Evolutionary conservation across 164 flowering plant species (phyloP), one percentile per base, ranked within the genome.

Genomic region (Dillenia suffruticosa): DNA sequence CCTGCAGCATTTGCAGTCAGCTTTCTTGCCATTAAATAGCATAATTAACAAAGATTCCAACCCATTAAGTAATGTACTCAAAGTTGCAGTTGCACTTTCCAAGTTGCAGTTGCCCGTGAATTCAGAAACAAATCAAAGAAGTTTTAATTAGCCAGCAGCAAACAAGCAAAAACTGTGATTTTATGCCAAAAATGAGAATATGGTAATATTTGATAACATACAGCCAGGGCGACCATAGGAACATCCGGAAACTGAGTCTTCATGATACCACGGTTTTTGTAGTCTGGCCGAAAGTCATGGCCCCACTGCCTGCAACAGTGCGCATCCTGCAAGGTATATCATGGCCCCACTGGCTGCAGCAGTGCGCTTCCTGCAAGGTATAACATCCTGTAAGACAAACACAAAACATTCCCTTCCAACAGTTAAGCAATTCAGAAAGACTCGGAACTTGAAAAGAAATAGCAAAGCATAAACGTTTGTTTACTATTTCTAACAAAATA

Each of bases 331-430:
- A n/a, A n/a, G n/a, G n/a, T n/a, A n/a, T n/a, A n/a, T n/a, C n/a
- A n/a, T n/a, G n/a, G n/a, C n/a, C 99, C 99, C 99, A 95, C 72
- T 95, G 99, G 74, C 99, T 95, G 71, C 99, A 95, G 73, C 99
- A 95, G 77, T 95, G 99, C n/a, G 99, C 99, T 78, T 95, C 99
- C 99, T 95, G 84, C 56, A 78, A 64, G 63, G 53, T 15, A 65
- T 9, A 69, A 60, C 12, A n/a, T 10, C 7, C 13, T 40, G 10
- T 5, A 43, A 12, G 11, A 15, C 11, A 63, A 54, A 59, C 15
- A 46, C 16, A 10, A 15, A 51, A 32, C 8, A 51, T 6, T 8
- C 9, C 14, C 51, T 61, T 46, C 8, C 46, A 49, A 22, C 2
- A 49, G 50, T 14, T 12, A 22, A 10, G 19, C n/a, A 10, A 9